Evolutionary conservation across 495 filamentous ascomycete species (phyloP).

Genomic region (Daldinia loculata): DNA sequence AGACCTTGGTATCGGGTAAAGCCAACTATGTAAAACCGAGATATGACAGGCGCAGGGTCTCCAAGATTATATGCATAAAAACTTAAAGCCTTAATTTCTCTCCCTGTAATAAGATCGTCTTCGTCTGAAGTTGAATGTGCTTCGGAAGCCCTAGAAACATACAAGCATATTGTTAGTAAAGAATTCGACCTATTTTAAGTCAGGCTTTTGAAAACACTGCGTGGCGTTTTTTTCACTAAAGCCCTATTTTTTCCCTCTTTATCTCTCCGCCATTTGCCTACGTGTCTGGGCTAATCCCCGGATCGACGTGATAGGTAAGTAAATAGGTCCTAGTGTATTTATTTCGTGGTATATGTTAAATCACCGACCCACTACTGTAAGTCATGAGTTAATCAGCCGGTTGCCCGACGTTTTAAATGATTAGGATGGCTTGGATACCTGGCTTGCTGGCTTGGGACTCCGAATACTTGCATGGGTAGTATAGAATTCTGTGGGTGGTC

Average conservation of each 20-base stretch:
- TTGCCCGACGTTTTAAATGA: neutral
- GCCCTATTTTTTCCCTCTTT: neutral
- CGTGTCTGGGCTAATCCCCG: neutral
- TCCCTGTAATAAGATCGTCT: neutral
- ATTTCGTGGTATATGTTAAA: neutral
- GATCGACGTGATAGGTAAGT: neutral
- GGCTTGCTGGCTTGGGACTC: neutral
- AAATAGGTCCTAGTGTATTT: neutral
- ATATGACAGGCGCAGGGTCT: neutral
- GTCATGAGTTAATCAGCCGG: neutral
- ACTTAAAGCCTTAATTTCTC: neutral
- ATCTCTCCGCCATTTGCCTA: neutral
- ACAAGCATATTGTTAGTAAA: neutral
- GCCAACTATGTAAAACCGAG: neutral
- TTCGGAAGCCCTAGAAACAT: neutral
- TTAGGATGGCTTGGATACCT: neutral
- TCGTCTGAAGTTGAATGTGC: neutral
- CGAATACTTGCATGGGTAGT: neutral
- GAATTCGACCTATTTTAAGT: neutral
- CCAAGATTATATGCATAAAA: neutral
- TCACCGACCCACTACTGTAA: neutral
- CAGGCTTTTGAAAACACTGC: neutral
- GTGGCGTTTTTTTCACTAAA: neutral
- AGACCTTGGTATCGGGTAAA: slow-evolving; percentile 9
- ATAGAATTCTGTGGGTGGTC: neutral